Base-by-base conservation (phyloP, 352 stramenopile species). In the Globisporangium acanthophoron region DNA sequence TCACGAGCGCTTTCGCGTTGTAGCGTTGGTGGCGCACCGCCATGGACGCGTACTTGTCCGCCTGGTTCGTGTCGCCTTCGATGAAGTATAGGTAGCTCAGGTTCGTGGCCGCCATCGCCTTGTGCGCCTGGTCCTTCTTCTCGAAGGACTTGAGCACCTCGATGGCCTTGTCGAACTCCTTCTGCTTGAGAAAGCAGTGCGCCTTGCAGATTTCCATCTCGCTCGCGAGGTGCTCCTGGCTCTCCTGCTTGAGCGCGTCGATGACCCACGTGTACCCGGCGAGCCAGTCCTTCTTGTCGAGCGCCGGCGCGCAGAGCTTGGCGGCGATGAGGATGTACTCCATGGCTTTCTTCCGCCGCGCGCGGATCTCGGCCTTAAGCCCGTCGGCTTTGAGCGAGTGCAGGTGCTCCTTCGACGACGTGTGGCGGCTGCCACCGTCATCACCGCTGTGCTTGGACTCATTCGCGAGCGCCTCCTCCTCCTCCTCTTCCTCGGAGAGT, bases 61-160 rank as follows among this genome's bases (percentile, higher is more conserved):
- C 95, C 54, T 92, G 85, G 21, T 74, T 60, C 16, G 86, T 78
- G 61, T 98, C 89, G 43, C 90, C 91, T 68, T 98, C 90, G 45
- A 99, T 86, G 55, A 99, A 98, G 66, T 98, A 98, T 9, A 99
- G 78, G 65, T 98, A 98, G 40, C 86, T 97, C 24, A 99, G 74
- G 63, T 98, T 99, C 9, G 91, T 98, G 13, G 92, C 91, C 29
- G 94, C 90, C 79, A 96, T 97, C 24, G 94, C 87, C 55, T 96
- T 97, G 56, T 98, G 83, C 52, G 84, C 77, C 43, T 86, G 76
- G 62, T 98, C 92, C 64, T 98, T 98, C 65, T 98, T 98, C 70
- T 98, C 92, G 54, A 98, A 98, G 21, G 83, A 77, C 74, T 98
- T 98, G 29, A 99, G 76, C 31, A 97, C 78, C 59, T 97, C 86